phyloP scores from a whole-genome alignment of 139 green algal genomes.

The Chloropicon primus region DNA sequence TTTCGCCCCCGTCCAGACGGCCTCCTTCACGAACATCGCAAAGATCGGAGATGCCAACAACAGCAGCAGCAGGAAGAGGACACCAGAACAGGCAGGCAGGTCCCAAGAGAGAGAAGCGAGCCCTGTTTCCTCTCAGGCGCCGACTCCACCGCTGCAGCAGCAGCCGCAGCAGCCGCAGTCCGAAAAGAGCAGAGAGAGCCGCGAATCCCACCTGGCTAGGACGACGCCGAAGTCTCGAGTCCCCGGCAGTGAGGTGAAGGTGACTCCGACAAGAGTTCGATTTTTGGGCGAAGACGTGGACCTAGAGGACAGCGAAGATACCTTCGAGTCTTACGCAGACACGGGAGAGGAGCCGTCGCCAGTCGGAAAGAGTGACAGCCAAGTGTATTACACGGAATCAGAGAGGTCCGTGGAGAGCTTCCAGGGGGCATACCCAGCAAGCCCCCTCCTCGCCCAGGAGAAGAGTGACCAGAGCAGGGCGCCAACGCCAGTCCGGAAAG shows the following conservation, averaged over 20 bases:
- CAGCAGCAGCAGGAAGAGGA: background rate
- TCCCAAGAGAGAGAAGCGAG: no score
- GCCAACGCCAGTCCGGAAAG: background rate
- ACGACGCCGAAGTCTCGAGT: no score
- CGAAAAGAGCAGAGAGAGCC: no score
- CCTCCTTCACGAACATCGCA: background rate
- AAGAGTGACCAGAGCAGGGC: background rate
- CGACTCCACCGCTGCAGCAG: no score
- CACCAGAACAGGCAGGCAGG: background rate
- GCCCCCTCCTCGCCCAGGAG: no score
- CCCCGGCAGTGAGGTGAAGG: background rate
- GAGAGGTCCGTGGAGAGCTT: background rate
- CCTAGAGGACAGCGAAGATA: background rate
- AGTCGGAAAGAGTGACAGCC: background rate
- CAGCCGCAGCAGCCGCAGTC: no score
- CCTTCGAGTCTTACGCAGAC: background rate
- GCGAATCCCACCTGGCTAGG: no score
- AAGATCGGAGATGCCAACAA: background rate
- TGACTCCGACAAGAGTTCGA: background rate
- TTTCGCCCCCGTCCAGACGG: background rate
- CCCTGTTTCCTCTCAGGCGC: no score
- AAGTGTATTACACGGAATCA: background rate
- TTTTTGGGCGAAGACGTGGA: background rate
- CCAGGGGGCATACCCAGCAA: background rate
- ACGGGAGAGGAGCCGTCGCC: background rate